Evolutionary conservation across 164 flowering plant species (phyloP), one percentile per base, ranked within the genome.

Genomic region (Nymphaea thermarum): DNA sequence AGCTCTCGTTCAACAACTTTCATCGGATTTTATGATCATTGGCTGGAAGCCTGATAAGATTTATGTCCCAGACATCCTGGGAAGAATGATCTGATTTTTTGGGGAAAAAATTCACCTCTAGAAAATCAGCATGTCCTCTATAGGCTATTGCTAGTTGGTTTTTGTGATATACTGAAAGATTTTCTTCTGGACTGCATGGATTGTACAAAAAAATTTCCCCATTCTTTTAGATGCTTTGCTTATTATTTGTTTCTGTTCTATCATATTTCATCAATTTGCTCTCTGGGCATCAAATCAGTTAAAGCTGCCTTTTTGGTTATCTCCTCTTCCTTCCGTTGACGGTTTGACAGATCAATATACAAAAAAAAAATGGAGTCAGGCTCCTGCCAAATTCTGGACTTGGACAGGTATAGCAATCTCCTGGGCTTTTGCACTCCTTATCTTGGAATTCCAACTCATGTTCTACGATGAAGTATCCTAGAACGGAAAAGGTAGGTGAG

Each of bases 221-320:
- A 2, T 59, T 25, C 12, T 69, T 18, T 4, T 47, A 60, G 47
- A 4, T 18, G 1, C 36, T 25, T 25, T 25, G 36, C 36, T 25
- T 25, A 25, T 25, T 25, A 25, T 25, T 25, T 25, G 36, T 25
- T 25, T 25, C 36, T 25, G 36, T 25, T 25, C 36, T 25, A 25
- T 62, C 53, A 47, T 64, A 51, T 65, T 10, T 69, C 62, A 6
- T 66, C 43, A 68, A 7, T 75, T 25, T 10, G 2, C 45, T 63
- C 69, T 75, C 66, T 84, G 87, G 95, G 72, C 84, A 57, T 75
- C 86, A 66, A 89, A 82, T 73, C 80, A 86, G 70, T 76, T 80
- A 43, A 82, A 89, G 91, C 83, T 89, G 43, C 70, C 86, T 57
- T 72, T 85, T 67, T 67, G 78, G 60, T 64, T 79, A 69, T 70